Percentiles rank a stretch among this genome's conserved stretches.
These are phyloP conservation scores for Cordyceps cateniannulata DNA, from an alignment of 2,329 filamentous ascomycete genomes.

Conservation along the genomic window DNA sequence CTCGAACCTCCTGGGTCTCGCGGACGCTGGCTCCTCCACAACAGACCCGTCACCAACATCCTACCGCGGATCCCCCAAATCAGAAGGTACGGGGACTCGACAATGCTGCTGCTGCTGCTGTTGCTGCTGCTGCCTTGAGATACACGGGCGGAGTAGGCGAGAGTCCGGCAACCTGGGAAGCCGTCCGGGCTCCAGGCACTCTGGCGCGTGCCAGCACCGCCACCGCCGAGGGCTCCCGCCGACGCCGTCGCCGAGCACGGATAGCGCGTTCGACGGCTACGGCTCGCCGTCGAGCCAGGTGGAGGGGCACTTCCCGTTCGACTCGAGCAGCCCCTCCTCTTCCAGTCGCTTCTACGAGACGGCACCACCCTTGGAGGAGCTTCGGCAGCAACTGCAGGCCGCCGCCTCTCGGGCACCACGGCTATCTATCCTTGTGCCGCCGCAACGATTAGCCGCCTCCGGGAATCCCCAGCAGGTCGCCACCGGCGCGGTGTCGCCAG, in stretches of 20 bases:
- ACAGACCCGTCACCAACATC: slow-evolving; percentile 46
- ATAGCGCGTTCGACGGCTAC: slow-evolving; percentile 69
- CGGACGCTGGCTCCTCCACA: slow-evolving; percentile 62
- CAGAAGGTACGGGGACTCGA: slow-evolving; percentile 22
- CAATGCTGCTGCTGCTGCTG: neutral
- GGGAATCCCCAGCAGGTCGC: slow-evolving; percentile 10
- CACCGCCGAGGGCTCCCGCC: slow-evolving; percentile 65
- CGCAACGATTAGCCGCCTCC: slow-evolving; percentile 8
- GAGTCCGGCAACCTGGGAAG: slow-evolving; percentile 13
- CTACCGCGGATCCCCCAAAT: slow-evolving; percentile 29
- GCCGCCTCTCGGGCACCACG: slow-evolving; percentile 17
- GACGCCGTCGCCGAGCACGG: slow-evolving; percentile 79
- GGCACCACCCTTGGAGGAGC: slow-evolving; percentile 49
- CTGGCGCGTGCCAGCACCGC: slow-evolving; percentile 34
- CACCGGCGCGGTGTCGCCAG: neutral
- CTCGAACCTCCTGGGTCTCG: slow-evolving; percentile 78
- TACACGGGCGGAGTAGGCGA: slow-evolving; percentile 11
- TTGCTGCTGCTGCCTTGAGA: too few relatives aligned
- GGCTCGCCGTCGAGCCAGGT: slow-evolving; percentile 64
- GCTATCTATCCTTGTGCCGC: slow-evolving; percentile 2
- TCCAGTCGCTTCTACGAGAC: slow-evolving; percentile 54
- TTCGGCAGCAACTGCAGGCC: slow-evolving; percentile 39
- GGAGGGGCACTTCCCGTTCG: slow-evolving; percentile 45
- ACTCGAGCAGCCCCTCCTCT: slow-evolving; percentile 43
- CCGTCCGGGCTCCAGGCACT: slow-evolving; percentile 26